Conservation (phyloP, 352 stramenopile species). For the Pythium rishiriense region DNA sequence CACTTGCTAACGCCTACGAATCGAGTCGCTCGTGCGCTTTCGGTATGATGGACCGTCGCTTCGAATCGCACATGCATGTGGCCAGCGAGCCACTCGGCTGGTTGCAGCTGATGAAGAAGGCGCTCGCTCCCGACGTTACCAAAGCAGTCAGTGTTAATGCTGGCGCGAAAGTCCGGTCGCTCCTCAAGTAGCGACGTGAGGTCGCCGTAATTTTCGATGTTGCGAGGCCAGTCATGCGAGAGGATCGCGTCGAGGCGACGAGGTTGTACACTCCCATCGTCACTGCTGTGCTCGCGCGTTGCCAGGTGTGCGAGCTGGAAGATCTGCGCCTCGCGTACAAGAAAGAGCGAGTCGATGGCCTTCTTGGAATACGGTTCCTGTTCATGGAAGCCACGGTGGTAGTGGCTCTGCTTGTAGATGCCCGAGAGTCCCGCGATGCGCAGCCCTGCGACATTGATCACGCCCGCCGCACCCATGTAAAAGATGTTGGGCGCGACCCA, state of each 20-base stretch:
- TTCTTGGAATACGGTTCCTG: constrained; percentile 43
- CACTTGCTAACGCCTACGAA: constrained; percentile 99
- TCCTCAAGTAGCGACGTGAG: constrained; percentile 72
- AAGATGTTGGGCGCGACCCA: constrained; percentile 99
- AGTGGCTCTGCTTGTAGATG: constrained; percentile 90
- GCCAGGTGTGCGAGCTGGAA: constrained; percentile 92
- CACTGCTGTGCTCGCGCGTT: no score
- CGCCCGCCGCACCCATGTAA: constrained; percentile 94
- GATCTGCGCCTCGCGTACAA: constrained; percentile 90
- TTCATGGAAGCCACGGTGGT: not conserved
- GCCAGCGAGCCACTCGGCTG: constrained; percentile 96
- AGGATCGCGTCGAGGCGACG: constrained; percentile 92
- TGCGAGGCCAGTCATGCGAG: constrained; percentile 98
- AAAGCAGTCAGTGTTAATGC: constrained; percentile 92
- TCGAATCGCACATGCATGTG: constrained; percentile 98
- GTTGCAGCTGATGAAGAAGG: constrained; percentile 91
- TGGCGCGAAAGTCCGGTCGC: constrained; percentile 94
- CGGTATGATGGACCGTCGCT: constrained; percentile 79
- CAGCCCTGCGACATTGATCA: constrained; percentile 90
- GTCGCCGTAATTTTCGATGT: constrained; percentile 95
- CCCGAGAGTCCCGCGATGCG: constrained; percentile 95
- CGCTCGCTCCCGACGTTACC: constrained; percentile 93
- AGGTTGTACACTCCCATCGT: not conserved
- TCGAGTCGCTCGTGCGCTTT: constrained; percentile 47
- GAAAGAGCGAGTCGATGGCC: constrained; percentile 75